Percentiles rank a stretch among this genome's conserved stretches.
Evolutionary conservation across 768 basidiomycete genomes (phyloP).

Genomic region (Leccinum fibrillosum): DNA sequence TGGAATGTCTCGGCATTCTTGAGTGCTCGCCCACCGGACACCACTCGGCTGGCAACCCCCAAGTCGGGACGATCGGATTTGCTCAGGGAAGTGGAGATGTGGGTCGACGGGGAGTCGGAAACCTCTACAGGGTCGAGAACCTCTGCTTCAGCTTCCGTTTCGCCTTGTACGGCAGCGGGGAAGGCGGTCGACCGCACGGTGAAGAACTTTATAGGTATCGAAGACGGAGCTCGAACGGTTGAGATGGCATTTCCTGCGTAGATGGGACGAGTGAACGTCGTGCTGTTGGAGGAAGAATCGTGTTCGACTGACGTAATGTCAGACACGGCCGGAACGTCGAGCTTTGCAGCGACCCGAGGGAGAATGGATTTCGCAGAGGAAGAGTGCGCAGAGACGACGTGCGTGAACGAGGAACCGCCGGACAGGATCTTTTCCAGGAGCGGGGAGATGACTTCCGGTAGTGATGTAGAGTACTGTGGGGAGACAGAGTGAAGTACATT

Average conservation of each 20-base stretch:
- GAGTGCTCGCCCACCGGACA: slow-evolving; percentile 93
- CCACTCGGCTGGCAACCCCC: slow-evolving; percentile 79
- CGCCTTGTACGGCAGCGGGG: slow-evolving; percentile 51
- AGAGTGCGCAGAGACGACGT: slow-evolving; percentile 89
- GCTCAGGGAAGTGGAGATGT: slow-evolving; percentile 72
- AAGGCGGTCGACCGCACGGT: slow-evolving; percentile 94
- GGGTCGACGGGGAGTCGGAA: slow-evolving; percentile 48
- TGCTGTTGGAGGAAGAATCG: slow-evolving; percentile 64
- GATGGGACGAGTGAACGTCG: slow-evolving; percentile 90
- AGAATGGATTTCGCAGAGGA: slow-evolving; percentile 90
- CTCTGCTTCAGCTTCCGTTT: slow-evolving; percentile 57
- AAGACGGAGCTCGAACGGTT: slow-evolving; percentile 78
- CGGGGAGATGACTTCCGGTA: slow-evolving; percentile 81
- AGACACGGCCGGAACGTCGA: slow-evolving; percentile 89
- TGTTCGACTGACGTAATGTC: slow-evolving; percentile 84
- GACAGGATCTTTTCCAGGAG: slow-evolving; percentile 75
- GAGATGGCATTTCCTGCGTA: slow-evolving; percentile 98
- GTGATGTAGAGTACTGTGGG: slow-evolving; percentile 59
- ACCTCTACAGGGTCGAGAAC: slow-evolving; percentile 63
- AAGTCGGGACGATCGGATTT: slow-evolving; percentile 93
- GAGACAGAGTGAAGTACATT: slow-evolving; percentile 69
- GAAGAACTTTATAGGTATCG: slow-evolving; percentile 86
- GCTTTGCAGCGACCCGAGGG: slow-evolving; percentile 84
- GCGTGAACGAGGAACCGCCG: slow-evolving; percentile 67
- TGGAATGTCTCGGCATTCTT: slow-evolving; percentile 96